Evolutionary conservation across 768 basidiomycete species (phyloP), one percentile per base, ranked within the genome.

Genomic region (Lactarius hatsudake): DNA sequence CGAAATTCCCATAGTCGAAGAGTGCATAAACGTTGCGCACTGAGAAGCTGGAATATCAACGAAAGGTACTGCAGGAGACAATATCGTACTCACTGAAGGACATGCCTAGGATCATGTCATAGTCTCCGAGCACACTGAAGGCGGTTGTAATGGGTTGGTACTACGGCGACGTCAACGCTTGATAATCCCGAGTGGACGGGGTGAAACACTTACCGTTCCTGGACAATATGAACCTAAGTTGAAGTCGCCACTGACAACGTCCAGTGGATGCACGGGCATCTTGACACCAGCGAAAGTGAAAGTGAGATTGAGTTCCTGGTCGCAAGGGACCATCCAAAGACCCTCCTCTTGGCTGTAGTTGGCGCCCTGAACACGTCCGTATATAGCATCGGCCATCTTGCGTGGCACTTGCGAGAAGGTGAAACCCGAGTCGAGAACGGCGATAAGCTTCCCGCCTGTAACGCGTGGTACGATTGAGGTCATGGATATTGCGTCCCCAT

Each of bases 81-180:
- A 38, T 12, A 38, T 38, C 43, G 9, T 5, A 76, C 89, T 71
- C 76, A 92, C 90, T 64, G 79, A 93, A 91, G 62, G 83, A 83
- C 89, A 91, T 91, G 69, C 91, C 91, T 59, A 92, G 81, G 71
- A 93, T 90, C 81, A 92, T 87, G 71, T 93, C 91, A 69, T 90
- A 93, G 73, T 88, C 82, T 69, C 90, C 88, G 32, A 90, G 82
- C 51, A 91, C 69, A 78, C 88, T 87, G 78, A 92, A 91, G 5
- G 90, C 89, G 4, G 86, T 84, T 17, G 90, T 90, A 69, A 92
- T 90, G 2, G 91, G 91, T 81, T 93, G 91, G 81, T 91, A 93
- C 85, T 91, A 70, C 43, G 17, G 36, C 65, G 15, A 34, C 13
- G 13, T 75, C 57, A 74, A 65, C 20, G 59, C 17, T 5, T 15